These are phyloP conservation scores for Aspergillus carlsbadensis DNA, from an alignment of 495 filamentous ascomycete genomes.

Conservation along the genomic window DNA sequence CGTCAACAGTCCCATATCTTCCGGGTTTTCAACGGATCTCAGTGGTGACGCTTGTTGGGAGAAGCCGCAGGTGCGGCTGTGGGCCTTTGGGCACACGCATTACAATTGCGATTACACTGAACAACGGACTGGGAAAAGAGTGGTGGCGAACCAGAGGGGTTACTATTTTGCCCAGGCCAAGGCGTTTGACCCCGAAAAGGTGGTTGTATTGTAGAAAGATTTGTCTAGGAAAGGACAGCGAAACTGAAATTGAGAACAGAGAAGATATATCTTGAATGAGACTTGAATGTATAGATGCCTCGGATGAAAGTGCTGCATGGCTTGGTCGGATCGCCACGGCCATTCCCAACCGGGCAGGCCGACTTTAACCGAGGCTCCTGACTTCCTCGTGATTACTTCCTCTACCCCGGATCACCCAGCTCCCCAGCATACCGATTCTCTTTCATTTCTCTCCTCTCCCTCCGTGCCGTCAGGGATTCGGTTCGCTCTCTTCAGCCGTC, in stretches of 20 bases:
- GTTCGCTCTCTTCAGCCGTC: background rate
- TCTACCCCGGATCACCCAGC: constrained; percentile 10
- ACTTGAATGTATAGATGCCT: background rate
- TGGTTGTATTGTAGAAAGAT: constrained; percentile 12
- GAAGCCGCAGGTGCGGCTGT: constrained; percentile 42
- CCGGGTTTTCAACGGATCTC: constrained; percentile 49
- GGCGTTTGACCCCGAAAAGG: constrained; percentile 28
- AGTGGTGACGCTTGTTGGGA: constrained; percentile 44
- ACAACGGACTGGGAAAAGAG: constrained; percentile 24
- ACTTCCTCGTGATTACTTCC: constrained; percentile 33
- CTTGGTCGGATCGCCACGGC: background rate
- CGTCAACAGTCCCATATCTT: constrained; percentile 35
- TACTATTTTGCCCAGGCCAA: constrained; percentile 36
- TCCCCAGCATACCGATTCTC: constrained; percentile 8
- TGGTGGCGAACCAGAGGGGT: constrained; percentile 39
- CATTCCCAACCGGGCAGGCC: constrained; percentile 15
- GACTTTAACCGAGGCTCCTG: constrained; percentile 41
- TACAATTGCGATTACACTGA: constrained; percentile 47
- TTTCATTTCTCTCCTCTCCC: constrained; percentile 12
- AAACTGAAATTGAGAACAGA: no score
- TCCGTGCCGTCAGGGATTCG: background rate
- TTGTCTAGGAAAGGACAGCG: background rate
- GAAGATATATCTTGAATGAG: no score
- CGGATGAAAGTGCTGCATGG: background rate
- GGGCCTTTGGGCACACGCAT: constrained; percentile 61